Base-by-base conservation (phyloP, 129 eudicot genomes). In the Scalesia atractyloides region DNA sequence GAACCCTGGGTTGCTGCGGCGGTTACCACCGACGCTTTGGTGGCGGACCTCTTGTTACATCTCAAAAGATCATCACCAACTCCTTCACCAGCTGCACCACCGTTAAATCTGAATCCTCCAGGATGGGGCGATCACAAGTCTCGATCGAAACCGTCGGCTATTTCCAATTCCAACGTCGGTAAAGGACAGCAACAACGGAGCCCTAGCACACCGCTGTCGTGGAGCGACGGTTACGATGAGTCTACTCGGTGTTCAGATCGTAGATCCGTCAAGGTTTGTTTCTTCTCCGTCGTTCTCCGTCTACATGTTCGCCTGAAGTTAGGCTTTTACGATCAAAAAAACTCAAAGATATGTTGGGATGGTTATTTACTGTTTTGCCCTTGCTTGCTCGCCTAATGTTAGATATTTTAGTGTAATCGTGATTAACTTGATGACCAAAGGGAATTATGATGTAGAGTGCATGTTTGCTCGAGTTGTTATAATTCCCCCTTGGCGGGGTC, bases 241-340 rank as follows among this genome's bases (percentile, higher is more conserved):
- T 65, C 66, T 41, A 51, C 49, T 62, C 81, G 76, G 18, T 74
- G 43, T 48, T 62, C 72, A 67, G 79, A 76, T 80, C 83, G 66
- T 72, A 82, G 87, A 87, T 84, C 73, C 46, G n/a, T 81, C 67
- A 84, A 84, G 93, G 93, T 87, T 60, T 68, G 84, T 78, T n/a
- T 54, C 12, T 48, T 51, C 17, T 36, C 24, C 10, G n/a, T 9
- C 47, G 14, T 46, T 19, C 30, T 18, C 13, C 39, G 18, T 16
- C 15, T 30, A 30, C 34, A 30, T 30, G 34, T 30, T 30, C 34
- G 34, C 5, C 34, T 4, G 34, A 30, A 30, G 34, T 30, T 30
- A 30, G 2, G 8, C 46, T 41, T 39, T 8, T 8, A 7, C 46
- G 2, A 11, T 41, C 7, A 41, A 41, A 41, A 39, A 39, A 41